A percentile compares a stretch with the other conserved stretches of the same genome.
phyloP scores from a whole-genome alignment of 495 filamentous ascomycete species.

The Neurospora sp. region DNA sequence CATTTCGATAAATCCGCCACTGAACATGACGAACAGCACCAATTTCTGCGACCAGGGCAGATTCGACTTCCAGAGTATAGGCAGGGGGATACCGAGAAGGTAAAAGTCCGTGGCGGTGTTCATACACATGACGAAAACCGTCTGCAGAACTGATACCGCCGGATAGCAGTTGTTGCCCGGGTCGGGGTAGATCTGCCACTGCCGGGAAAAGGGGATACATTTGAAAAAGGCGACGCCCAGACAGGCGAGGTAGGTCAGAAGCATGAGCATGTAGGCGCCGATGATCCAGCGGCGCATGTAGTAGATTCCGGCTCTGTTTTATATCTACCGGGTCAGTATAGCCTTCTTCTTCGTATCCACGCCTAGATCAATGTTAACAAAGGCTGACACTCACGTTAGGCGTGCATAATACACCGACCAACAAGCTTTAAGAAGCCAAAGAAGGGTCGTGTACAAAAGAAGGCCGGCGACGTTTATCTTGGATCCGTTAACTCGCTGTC shows the following conservation, averaged over 20 bases:
- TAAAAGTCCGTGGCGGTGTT: constrained; percentile 47
- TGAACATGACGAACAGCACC: constrained; percentile 46
- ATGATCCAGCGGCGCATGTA: constrained; percentile 35
- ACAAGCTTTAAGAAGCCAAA: constrained; percentile 49
- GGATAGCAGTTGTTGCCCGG: constrained; percentile 35
- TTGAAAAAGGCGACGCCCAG: constrained; percentile 30
- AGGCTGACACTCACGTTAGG: constrained; percentile 34
- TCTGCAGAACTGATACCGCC: constrained; percentile 25
- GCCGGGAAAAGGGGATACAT: constrained; percentile 39
- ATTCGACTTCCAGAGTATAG: constrained; percentile 46
- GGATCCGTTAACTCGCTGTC: constrained; percentile 42
- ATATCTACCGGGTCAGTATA: background rate
- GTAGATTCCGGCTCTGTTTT: constrained; percentile 29
- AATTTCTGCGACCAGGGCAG: constrained; percentile 42
- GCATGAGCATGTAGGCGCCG: constrained; percentile 37
- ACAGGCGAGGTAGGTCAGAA: constrained; percentile 39
- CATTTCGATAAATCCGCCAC: constrained; percentile 50
- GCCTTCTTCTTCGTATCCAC: background rate
- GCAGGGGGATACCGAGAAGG: constrained; percentile 44
- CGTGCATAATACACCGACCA: constrained; percentile 50
- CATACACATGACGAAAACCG: constrained; percentile 31
- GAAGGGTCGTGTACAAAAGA: constrained; percentile 44
- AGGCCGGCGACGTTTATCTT: constrained; percentile 48
- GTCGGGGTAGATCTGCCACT: constrained; percentile 50
- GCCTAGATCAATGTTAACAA: background rate